Percentiles rank a stretch among this genome's conserved stretches.
phyloP scores from a whole-genome alignment of 1,284 basidiomycete species.

The Takashimella koratensis region DNA sequence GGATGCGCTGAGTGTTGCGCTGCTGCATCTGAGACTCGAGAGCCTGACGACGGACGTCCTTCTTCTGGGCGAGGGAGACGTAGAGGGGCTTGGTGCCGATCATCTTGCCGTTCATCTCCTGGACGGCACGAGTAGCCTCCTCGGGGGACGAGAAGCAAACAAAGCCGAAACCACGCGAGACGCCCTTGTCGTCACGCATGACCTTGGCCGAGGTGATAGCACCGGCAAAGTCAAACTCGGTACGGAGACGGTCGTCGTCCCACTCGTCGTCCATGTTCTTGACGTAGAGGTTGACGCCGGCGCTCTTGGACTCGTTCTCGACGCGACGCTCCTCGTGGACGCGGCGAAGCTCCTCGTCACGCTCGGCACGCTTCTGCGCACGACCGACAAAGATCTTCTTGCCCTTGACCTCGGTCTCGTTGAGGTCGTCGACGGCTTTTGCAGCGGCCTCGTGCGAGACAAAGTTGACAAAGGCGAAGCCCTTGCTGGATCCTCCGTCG shows the following conservation, averaged over 20 bases:
- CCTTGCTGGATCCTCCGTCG: constrained; percentile 81
- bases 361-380: constrained; percentile 98
- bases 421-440: constrained; percentile 81
- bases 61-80: constrained; percentile 97
- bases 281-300: constrained; percentile 99
- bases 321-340: constrained; percentile 94
- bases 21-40: constrained; percentile 97
- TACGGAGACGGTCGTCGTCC: constrained; percentile 89
- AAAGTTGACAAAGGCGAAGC: constrained; percentile 98
- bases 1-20: constrained; percentile 84
- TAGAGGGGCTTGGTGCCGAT: constrained; percentile 98
- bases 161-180: constrained; percentile 88
- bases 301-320: constrained; percentile 97
- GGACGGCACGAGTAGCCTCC: constrained; percentile 98
- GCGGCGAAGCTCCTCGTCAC: constrained; percentile 92
- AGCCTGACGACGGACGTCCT: constrained; percentile 96
- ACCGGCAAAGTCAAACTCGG: constrained; percentile 95
- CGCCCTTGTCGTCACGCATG: constrained; percentile 90
- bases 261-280: constrained; percentile 91
- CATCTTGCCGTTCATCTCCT: constrained; percentile 99
- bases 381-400: constrained; percentile 93
- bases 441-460: constrained; percentile 89
- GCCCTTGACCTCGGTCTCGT: constrained; percentile 82
- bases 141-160: constrained; percentile 99
- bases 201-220: constrained; percentile 98